Evolutionary conservation across 371 early-diverging fungal genomes (phyloP).

Genomic region (Batkoa obscura): DNA sequence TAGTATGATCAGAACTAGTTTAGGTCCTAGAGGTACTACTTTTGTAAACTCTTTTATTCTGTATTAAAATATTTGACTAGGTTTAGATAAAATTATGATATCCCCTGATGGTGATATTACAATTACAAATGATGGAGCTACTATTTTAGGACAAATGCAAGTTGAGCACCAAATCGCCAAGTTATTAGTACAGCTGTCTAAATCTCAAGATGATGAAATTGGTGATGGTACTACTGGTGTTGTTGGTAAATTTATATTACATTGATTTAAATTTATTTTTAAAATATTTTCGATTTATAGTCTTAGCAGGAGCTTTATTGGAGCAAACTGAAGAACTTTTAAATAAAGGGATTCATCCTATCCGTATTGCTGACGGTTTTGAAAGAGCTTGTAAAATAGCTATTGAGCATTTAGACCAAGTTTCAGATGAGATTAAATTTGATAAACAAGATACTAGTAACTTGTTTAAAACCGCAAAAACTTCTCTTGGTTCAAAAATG

Average conservation of each 20-base stretch:
- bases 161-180: conserved; percentile 98
- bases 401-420: conserved; percentile 71
- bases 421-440: conserved; percentile 82
- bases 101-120: conserved; percentile 99
- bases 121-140: conserved; percentile 99
- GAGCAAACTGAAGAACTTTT: conserved; percentile 93
- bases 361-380: conserved; percentile 97
- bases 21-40: conserved; percentile 91
- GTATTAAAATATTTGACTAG: too few species aligned
- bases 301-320: conserved; percentile 95
- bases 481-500: conserved; percentile 97
- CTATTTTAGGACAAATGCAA: conserved; percentile 97
- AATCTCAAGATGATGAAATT: conserved; percentile 99
- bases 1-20: conserved; percentile 88
- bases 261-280: not conserved
- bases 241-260: conserved; percentile 44
- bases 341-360: conserved; percentile 97
- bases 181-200: conserved; percentile 92
- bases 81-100: conserved; percentile 98
- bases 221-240: conserved; percentile 99
- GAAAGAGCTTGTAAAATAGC: conserved; percentile 92
- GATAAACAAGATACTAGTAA: conserved; percentile 60
- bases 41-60: too few species aligned
- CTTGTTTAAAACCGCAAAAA: conserved; percentile 93
- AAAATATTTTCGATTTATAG: conserved; percentile 19